phyloP scores from a whole-genome alignment of 1,139 yeast species.

The Hyphopichia burtonii region DNA sequence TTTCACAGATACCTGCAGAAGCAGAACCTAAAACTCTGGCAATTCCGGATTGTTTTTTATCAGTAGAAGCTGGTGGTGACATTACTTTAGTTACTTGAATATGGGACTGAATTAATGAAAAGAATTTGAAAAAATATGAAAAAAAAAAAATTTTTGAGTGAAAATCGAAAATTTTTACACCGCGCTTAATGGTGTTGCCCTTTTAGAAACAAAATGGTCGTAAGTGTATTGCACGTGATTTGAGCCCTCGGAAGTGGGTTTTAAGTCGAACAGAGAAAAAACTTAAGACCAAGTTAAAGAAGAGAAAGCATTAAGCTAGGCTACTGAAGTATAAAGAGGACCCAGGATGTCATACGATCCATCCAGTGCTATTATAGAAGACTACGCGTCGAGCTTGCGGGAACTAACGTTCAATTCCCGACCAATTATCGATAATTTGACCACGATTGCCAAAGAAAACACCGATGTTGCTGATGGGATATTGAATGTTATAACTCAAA shows the following conservation, averaged over 20 bases:
- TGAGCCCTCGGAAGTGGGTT: no score
- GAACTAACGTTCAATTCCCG: constrained; percentile 87
- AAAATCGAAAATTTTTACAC: constrained; percentile 4
- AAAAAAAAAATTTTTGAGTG: not conserved
- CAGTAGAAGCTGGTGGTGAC: constrained; percentile 42
- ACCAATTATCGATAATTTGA: constrained; percentile 82
- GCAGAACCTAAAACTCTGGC: constrained; percentile 97
- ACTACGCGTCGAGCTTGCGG: constrained; percentile 60
- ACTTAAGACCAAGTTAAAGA: no score
- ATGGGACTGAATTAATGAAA: constrained; percentile 31
- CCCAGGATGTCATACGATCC: not conserved
- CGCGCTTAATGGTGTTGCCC: no score
- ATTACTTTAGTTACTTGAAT: not conserved
- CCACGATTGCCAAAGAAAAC: constrained; percentile 87
- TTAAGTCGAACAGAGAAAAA: no score
- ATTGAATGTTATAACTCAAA: constrained; percentile 65
- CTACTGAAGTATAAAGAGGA: no score
- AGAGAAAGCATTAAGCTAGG: no score
- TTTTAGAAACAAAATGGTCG: no score
- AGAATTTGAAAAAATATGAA: not conserved
- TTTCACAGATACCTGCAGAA: constrained; percentile 94
- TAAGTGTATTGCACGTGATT: no score
- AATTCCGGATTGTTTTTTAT: constrained; percentile 82
- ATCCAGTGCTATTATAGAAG: not conserved
- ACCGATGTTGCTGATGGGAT: constrained; percentile 74